Base-by-base conservation (phyloP, 2,329 filamentous ascomycete genomes). In the Nothophoma quercina region DNA sequence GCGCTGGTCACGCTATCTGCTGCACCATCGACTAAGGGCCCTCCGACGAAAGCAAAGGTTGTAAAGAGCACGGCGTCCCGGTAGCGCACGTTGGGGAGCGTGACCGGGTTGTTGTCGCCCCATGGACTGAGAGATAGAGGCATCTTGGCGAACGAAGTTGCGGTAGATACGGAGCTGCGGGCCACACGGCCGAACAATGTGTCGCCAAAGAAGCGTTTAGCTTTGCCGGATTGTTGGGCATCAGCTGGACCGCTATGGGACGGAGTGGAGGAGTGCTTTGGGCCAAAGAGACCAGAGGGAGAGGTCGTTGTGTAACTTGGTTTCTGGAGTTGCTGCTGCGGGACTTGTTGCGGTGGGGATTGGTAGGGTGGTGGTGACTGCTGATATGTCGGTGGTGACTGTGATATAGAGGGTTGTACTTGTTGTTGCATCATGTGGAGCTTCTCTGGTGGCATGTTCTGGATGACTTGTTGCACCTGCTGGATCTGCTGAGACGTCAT, bases 31-130 rank as follows among this genome's bases (percentile, higher is more conserved):
- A 73, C 64, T 2, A 74, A 55, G 5, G 71, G 72, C 2, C 65
- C 62, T 8, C 72, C 72, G 12, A 72, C 67, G 28, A 73, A 68
- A 9, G 69, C 71, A 48, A 74, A 74, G 2, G 71, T 72, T 10
- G 69, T 73, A 56, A 75, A 73, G 49, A 75, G 68, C 4, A 72
- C 64, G 5, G 72, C 70, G 42, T 75, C 72, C 41, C 72, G 67
- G 56, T 74, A 73, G 23, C 72, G 72, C 2, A 75, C 70, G 51
- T 75, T 75, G 35, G 72, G 72, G 5, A 74, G 62, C 1, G 72
- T 74, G 15, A 75, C 71, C 2, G 72, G 71, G 45, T 74, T 75
- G 54, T 75, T 75, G 54, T 74, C 72, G 25, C 72, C 72, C 72
- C 72, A 75, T 3, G 72, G 72, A 9, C 67, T 71, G 2, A 75